Base-by-base conservation (phyloP, 2,329 filamentous ascomycete species). In the Plectosphaerella cucumerina region DNA sequence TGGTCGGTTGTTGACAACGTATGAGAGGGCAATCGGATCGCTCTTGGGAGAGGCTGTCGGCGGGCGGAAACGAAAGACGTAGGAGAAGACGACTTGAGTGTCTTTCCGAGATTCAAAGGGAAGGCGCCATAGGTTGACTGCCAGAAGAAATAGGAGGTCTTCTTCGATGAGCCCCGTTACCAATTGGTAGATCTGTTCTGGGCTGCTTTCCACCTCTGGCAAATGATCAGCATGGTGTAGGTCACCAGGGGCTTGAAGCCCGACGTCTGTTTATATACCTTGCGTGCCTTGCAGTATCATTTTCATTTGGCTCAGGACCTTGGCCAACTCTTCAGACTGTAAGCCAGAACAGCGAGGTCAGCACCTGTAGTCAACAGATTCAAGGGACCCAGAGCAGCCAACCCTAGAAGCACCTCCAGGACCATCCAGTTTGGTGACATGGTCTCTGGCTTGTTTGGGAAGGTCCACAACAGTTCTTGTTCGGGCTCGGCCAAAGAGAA, bases 91-190 rank as follows among this genome's bases (percentile, higher is more conserved):
- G 56, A 94, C 89, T 67, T 97, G 93, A 12, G 90, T 89, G 65
- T 97, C 93, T 75, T 97, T 97, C 63, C 93, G 86, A 35, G 92
- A 90, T 74, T 99, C 94, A 74, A 99, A 99, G 1, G 93, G 91
- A 5, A 99, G 81, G 48, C 86, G 83, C 70, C 90, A 85, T 44
- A 99, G 87, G 64, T 87, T 87, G 54, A 86, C 80, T 18, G 93
- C 90, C 52, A 99, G 85, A 48, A 89, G 78, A 60, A 89, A 89
- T 42, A 99, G 84, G 8, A 99, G 78, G 67, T 96, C 91, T 72
- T 97, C 91, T 65, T 92, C 85, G 60, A 97, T 87, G 55, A 96
- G 84, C 58, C 88, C 84, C 50, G 85, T 86, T 48, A 97, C 87
- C 46, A 97, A 83, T 63, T 92, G 85, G 65, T 90, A 87, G 54